Percentiles rank a stretch among this genome's conserved stretches.
Conservation (phyloP, 1,284 basidiomycete genomes). For the Leccinum griseonigrum region DNA sequence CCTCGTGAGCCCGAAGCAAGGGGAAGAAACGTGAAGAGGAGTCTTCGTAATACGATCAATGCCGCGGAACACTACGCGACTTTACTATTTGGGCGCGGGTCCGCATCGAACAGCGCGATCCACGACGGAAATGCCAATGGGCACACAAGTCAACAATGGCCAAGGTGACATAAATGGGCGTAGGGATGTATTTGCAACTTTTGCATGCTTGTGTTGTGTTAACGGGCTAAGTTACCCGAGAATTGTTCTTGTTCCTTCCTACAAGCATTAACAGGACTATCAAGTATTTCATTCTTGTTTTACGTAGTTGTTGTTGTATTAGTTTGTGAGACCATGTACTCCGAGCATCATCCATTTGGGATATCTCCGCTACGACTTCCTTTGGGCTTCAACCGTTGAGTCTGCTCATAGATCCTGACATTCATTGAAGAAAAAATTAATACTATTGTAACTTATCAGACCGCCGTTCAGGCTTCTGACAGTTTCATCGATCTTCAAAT, state of each 20-base stretch:
- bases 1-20: constrained; percentile 38
- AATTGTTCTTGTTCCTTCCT: constrained; percentile 9
- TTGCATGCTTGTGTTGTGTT: constrained; percentile 12
- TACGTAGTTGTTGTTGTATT: constrained; percentile 30
- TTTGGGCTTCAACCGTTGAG: too few relatives aligned
- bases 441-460: too few relatives aligned
- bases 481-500: too few relatives aligned
- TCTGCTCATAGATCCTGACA: too few relatives aligned
- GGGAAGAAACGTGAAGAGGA: constrained; percentile 61
- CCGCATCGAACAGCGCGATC: constrained; percentile 20
- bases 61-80: constrained; percentile 68
- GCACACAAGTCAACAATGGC: constrained; percentile 22
- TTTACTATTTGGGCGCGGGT: constrained; percentile 54
- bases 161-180: constrained; percentile 21
- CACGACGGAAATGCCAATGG: constrained; percentile 25
- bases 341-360: not conserved
- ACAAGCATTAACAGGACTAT: constrained; percentile 13
- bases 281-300: constrained; percentile 10
- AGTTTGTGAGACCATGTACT: constrained; percentile 17
- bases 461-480: too few relatives aligned
- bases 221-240: constrained; percentile 1
- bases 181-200: not conserved
- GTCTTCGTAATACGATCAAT: constrained; percentile 60
- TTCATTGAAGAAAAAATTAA: too few relatives aligned
- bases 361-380: not conserved